Evolutionary conservation across 768 basidiomycete genomes (phyloP).

Genomic region (Tylopilus plumbeoviolaceoides): DNA sequence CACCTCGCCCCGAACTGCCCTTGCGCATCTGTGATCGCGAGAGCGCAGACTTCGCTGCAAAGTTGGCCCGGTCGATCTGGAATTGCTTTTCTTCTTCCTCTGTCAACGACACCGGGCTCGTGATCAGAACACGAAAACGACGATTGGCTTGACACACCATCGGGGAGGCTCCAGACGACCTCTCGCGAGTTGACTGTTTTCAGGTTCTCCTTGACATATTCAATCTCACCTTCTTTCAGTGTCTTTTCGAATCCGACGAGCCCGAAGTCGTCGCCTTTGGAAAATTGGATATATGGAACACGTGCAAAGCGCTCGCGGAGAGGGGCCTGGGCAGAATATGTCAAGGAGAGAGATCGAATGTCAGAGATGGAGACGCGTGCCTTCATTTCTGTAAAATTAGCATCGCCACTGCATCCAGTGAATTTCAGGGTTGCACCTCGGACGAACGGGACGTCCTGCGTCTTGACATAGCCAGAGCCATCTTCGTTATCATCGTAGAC

Average conservation of each 20-base stretch:
- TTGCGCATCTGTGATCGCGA: conserved; percentile 39
- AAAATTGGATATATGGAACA: conserved; percentile 46
- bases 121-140: neutral
- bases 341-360: neutral
- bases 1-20: conserved; percentile 38
- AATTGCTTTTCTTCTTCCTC: conserved; percentile 72
- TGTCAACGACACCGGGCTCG: conserved; percentile 22
- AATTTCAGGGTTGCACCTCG: conserved; percentile 47
- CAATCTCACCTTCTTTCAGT: conserved; percentile 68
- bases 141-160: conserved; percentile 39
- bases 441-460: conserved; percentile 40
- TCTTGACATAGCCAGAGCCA: conserved; percentile 40
- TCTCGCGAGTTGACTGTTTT: conserved; percentile 61
- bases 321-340: conserved; percentile 32
- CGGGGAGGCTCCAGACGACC: conserved; percentile 60
- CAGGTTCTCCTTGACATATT: conserved; percentile 61
- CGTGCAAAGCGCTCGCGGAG: conserved; percentile 45
- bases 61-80: conserved; percentile 70
- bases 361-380: conserved; percentile 14
- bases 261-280: conserved; percentile 42
- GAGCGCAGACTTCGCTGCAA: conserved; percentile 51
- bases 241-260: conserved; percentile 57
- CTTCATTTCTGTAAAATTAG: conserved; percentile 63
- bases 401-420: conserved; percentile 50
- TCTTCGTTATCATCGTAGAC: conserved; percentile 53